Percentiles rank a stretch among this genome's conserved stretches.
Conservation (phyloP, 495 filamentous ascomycete genomes). For the Penicillium longicatenatum region DNA sequence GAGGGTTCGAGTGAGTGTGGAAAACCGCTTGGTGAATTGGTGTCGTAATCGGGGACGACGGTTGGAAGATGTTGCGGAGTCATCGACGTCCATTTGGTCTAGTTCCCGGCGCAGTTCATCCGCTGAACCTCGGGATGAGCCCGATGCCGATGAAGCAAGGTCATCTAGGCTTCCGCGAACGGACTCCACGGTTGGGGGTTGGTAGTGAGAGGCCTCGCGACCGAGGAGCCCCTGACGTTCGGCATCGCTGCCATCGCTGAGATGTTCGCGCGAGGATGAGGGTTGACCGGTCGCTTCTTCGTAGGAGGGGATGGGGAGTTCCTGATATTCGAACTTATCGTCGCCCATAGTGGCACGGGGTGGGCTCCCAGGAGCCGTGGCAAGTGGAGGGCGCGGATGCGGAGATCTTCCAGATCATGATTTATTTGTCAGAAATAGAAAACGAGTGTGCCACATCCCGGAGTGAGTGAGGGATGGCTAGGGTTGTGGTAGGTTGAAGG, state of each 20-base stretch:
- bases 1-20: conserved; percentile 53
- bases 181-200: conserved; percentile 74
- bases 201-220: conserved; percentile 55
- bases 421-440: conserved; percentile 32
- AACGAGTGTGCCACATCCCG: conserved; percentile 39
- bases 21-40: conserved; percentile 58
- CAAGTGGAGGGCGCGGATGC: conserved; percentile 32
- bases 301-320: conserved; percentile 88
- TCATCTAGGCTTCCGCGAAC: conserved; percentile 63
- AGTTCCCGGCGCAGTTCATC: conserved; percentile 76
- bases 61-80: conserved; percentile 53
- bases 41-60: conserved; percentile 41
- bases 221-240: conserved; percentile 63
- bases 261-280: conserved; percentile 63
- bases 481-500: not conserved
- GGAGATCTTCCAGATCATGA: conserved; percentile 46
- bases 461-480: conserved; percentile 4
- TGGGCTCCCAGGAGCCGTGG: conserved; percentile 39
- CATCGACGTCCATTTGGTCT: conserved; percentile 86
- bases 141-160: conserved; percentile 44
- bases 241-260: conserved; percentile 58
- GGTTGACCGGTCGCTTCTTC: conserved; percentile 80
- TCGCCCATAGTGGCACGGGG: conserved; percentile 51
- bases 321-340: conserved; percentile 64
- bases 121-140: conserved; percentile 47